Evolutionary conservation across 495 filamentous ascomycete species (phyloP).

Genomic region (Tuber borchii): DNA sequence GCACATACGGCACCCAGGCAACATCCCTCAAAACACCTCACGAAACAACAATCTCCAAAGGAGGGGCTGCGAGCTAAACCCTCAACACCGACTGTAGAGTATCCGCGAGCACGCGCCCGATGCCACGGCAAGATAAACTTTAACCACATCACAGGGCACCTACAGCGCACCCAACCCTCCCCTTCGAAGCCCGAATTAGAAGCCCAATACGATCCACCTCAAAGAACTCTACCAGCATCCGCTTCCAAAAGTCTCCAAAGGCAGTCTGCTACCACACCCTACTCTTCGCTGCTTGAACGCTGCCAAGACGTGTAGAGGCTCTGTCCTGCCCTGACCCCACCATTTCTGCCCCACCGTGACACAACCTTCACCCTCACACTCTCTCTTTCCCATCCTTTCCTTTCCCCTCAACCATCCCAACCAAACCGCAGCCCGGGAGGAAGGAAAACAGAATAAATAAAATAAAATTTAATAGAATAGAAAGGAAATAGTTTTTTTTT

Average conservation of each 20-base stretch:
- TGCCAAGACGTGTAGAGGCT: not conserved
- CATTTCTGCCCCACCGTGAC: not conserved
- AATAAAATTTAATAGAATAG: no score
- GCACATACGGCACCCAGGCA: not conserved
- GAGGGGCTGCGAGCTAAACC: not conserved
- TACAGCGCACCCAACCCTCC: not conserved
- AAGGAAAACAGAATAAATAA: not conserved
- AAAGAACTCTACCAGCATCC: not conserved
- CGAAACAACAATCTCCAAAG: not conserved
- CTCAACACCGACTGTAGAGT: not conserved
- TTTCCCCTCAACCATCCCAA: not conserved
- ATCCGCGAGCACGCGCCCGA: not conserved
- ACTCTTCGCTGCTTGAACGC: not conserved
- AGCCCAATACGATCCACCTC: not conserved
- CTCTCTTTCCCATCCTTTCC: not conserved
- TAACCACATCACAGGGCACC: slow-evolving; percentile 2
- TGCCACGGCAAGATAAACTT: not conserved
- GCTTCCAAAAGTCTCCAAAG: not conserved
- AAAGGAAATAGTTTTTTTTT: not conserved
- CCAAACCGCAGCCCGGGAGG: not conserved
- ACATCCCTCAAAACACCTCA: not conserved
- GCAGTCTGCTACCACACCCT: not conserved
- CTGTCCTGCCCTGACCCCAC: not conserved
- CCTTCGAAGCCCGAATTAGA: not conserved
- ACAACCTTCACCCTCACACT: not conserved